Conservation (phyloP, 306 rosid genomes). For the Prunus davidiana region DNA sequence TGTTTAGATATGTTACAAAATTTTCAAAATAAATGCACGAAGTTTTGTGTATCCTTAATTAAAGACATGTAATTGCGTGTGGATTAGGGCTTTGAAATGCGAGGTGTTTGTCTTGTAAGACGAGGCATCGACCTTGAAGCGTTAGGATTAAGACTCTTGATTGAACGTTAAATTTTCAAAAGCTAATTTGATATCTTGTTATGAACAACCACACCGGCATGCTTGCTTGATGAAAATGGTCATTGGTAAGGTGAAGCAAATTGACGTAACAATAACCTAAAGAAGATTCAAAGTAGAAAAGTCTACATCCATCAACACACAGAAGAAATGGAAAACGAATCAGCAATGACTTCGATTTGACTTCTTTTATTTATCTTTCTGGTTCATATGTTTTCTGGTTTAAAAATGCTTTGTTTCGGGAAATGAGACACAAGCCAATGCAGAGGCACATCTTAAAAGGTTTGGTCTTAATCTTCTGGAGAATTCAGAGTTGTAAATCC, state of each 20-base stretch:
- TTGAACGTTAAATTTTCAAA: too few species aligned
- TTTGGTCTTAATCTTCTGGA: constrained; percentile 6
- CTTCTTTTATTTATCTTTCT: background rate
- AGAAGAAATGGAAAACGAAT: background rate
- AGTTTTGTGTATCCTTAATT: too few species aligned
- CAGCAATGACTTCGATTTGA: background rate
- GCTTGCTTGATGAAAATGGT: background rate
- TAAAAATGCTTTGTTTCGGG: constrained; percentile 7
- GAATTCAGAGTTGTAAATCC: background rate
- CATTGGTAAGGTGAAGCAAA: background rate
- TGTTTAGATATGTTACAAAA: background rate
- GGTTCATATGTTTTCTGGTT: background rate
- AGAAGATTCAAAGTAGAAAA: constrained; percentile 12
- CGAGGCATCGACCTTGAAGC: too few species aligned
- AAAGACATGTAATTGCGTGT: too few species aligned
- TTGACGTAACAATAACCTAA: background rate
- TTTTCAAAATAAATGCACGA: background rate
- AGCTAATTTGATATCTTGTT: too few species aligned
- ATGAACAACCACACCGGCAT: too few species aligned
- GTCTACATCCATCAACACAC: background rate
- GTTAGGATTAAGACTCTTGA: too few species aligned
- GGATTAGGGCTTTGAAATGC: rapidly evolving
- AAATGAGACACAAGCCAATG: constrained; percentile 9
- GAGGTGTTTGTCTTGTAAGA: too few species aligned
- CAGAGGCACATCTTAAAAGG: background rate